Evolutionary conservation across 805 yeast species (phyloP).

Genomic region (Tetrapisispora nanseiensis): DNA sequence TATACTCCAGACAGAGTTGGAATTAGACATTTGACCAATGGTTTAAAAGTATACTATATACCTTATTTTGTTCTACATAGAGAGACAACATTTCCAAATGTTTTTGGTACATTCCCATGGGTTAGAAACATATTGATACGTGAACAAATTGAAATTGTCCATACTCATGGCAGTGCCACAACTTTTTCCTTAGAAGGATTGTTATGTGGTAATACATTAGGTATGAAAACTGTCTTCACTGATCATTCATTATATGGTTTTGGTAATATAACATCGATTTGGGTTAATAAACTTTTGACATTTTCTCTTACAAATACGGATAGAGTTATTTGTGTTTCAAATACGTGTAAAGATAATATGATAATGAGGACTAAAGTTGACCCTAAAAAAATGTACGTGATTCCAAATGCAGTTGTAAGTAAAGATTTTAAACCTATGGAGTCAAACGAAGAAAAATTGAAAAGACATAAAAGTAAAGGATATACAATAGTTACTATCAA

Average conservation of each 20-base stretch:
- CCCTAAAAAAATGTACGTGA: conserved; percentile 73
- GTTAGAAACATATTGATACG: conserved; percentile 76
- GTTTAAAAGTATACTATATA: conserved; percentile 83
- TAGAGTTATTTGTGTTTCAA: conserved; percentile 91
- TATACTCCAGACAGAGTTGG: conserved; percentile 71
- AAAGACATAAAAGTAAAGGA: conserved; percentile 13
- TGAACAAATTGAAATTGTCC: conserved; percentile 80
- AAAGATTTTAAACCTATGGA: conserved; percentile 57
- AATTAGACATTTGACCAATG: conserved; percentile 73
- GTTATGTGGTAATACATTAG: conserved; percentile 89
- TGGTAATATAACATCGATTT: conserved; percentile 69
- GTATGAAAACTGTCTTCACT: conserved; percentile 81
- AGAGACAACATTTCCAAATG: conserved; percentile 80
- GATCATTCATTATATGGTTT: conserved; percentile 96
- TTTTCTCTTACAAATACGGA: conserved; percentile 81
- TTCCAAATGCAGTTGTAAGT: conserved; percentile 91
- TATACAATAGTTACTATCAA: conserved; percentile 88
- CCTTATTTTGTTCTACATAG: conserved; percentile 77
- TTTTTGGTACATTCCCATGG: conserved; percentile 79
- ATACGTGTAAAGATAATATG: conserved; percentile 93
- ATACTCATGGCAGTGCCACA: conserved; percentile 89
- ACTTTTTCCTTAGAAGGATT: conserved; percentile 83
- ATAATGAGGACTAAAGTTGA: conserved; percentile 77
- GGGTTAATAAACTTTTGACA: conserved; percentile 78
- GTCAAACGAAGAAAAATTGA: not conserved